Evolutionary conservation across 768 basidiomycete genomes (phyloP).

Genomic region (Mycena vulgaris): DNA sequence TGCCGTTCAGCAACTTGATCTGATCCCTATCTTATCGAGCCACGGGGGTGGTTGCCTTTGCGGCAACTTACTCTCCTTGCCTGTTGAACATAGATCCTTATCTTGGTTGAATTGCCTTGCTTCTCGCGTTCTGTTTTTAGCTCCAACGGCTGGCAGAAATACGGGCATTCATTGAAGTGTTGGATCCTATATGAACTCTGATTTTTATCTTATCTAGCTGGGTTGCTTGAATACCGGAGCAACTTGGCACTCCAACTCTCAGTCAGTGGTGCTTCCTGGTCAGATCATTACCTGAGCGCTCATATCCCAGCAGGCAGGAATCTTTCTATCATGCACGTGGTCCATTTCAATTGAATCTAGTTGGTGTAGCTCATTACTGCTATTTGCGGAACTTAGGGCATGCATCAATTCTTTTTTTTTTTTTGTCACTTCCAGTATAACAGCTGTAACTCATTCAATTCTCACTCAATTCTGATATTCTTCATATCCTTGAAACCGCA

Average conservation of each 20-base stretch:
- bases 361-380: neutral
- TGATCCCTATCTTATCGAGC: constrained; percentile 6
- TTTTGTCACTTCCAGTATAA: constrained; percentile 2
- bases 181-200: neutral
- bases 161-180: too few relatives aligned
- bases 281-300: neutral
- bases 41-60: too few relatives aligned
- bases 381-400: neutral
- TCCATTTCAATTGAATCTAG: neutral
- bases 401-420: neutral
- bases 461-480: neutral
- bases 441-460: too few relatives aligned
- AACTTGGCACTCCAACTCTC: too few relatives aligned
- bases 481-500: neutral
- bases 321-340: neutral
- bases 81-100: too few relatives aligned
- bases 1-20: constrained; percentile 1
- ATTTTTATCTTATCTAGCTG: neutral
- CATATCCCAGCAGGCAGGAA: too few relatives aligned
- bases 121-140: too few relatives aligned
- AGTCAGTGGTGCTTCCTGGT: neutral
- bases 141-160: too few relatives aligned
- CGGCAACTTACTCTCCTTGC: too few relatives aligned
- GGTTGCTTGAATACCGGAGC: too few relatives aligned
- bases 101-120: too few relatives aligned